Evolutionary conservation across 2,329 filamentous ascomycete genomes (phyloP), one percentile per base, ranked within the genome.

Genomic region (Apiospora kogelbergensis): DNA sequence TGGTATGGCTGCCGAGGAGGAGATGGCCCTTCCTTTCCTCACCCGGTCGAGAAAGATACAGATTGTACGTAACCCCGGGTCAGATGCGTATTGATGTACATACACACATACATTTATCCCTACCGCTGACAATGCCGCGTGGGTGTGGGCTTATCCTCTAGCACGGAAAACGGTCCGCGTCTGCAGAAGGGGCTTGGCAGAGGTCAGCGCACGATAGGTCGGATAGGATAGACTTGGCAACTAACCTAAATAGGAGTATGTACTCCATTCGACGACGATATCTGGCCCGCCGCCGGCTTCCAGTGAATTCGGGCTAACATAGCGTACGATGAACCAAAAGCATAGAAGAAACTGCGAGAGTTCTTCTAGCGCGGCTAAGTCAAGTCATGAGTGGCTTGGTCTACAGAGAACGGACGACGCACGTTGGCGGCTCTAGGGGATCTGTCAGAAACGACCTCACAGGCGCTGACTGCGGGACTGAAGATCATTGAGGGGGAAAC

Each of bases 111-210:
- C 60, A 64, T 42, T 10, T 24, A 64, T 2, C 13, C 53, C 53
- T 45, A 13, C 42, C 15, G 17, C 42, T n/a, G 17, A 60, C 53
- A 22, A 9, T 60, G 17, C 53, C 53, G 53, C 53, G 53, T n/a
- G 53, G 66, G 65, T 69, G 70, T 70, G 68, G 26, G 64, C 65
- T 37, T 66, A 63, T 48, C 22, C 65, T 37, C 74, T 77, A 76
- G 75, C 75, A 77, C 78, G 77, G 77, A 78, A 79, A 79, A 77
- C 77, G 78, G 78, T 78, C 78, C 78, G 78, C 78, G 70, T 76
- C 76, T 79, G 76, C 75, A 77, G 75, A 44, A 66, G 53, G 22
- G 65, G 26, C 65, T 66, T 66, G 65, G 65, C 65, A 9, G 26
- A 44, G 53, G 53, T 60, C 53, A 60, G 53, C 26, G 30, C 53